A percentile compares a stretch with the other conserved stretches of the same genome.
These are phyloP conservation scores for Hymenoscyphus repandus DNA, from an alignment of 2,329 filamentous ascomycete genomes.

Conservation along the genomic window DNA sequence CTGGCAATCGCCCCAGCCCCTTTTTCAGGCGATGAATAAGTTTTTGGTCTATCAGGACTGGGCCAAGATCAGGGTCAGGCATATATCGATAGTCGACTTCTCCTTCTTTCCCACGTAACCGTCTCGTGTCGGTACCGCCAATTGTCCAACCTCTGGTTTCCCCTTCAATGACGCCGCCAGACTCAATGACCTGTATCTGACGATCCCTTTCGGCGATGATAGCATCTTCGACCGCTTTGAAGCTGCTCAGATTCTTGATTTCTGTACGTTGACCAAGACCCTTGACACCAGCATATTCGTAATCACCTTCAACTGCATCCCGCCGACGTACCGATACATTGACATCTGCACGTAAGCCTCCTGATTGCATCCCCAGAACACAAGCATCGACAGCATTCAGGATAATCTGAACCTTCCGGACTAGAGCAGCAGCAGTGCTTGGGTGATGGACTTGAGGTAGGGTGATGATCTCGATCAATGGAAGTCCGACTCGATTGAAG, in stretches of 20 bases:
- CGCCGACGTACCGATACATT: constrained; percentile 80
- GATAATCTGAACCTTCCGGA: constrained; percentile 80
- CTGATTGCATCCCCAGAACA: constrained; percentile 87
- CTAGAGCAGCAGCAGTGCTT: constrained; percentile 78
- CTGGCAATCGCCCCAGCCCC: constrained; percentile 67
- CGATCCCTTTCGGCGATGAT: constrained; percentile 86
- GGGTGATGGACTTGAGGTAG: constrained; percentile 83
- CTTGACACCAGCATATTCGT: constrained; percentile 50
- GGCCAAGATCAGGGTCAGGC: constrained; percentile 87
- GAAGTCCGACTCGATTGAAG: constrained; percentile 87
- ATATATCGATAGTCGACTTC: constrained; percentile 98
- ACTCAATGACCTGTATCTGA: constrained; percentile 75
- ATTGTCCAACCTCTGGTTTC: constrained; percentile 94
- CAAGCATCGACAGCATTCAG: constrained; percentile 79
- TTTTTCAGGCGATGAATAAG: constrained; percentile 59
- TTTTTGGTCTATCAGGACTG: constrained; percentile 68
- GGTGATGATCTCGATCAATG: constrained; percentile 93
- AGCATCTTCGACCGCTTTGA: constrained; percentile 92
- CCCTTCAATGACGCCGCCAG: constrained; percentile 68
- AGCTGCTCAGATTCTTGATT: constrained; percentile 94
- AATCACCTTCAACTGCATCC: constrained; percentile 24
- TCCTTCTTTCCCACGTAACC: constrained; percentile 86
- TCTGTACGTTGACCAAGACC: constrained; percentile 83
- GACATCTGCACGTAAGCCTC: constrained; percentile 86
- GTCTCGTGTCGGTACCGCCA: constrained; percentile 73